These are phyloP conservation scores for Sequoiadendron giganteum DNA, from an alignment of 75 land plant species.

Conservation along the genomic window DNA sequence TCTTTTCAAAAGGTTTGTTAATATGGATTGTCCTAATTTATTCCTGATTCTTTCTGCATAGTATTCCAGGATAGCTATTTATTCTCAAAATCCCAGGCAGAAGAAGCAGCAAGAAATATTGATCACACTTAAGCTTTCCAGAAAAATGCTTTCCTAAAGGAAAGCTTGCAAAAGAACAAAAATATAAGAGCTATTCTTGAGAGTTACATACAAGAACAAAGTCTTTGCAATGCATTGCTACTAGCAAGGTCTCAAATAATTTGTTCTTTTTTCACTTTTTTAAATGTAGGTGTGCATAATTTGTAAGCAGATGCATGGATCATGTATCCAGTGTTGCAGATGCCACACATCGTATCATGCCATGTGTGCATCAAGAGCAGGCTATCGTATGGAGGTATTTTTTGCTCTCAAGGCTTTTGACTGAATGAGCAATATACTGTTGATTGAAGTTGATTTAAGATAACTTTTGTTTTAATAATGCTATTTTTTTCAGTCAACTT, in stretches of 20 bases:
- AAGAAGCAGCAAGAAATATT: not conserved
- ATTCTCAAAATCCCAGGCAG: not conserved
- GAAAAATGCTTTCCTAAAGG: not conserved
- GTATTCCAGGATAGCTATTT: not conserved
- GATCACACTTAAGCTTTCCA: not conserved
- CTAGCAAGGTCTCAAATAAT: not conserved
- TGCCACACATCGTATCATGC: conserved; percentile 87
- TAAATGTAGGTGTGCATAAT: conserved; percentile 59
- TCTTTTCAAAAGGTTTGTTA: conserved; percentile 74
- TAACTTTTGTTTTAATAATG: not conserved
- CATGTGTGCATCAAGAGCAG: conserved; percentile 96
- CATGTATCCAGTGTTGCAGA: conserved; percentile 84
- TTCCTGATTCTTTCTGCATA: not conserved
- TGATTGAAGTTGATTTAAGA: not conserved
- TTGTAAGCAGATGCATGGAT: conserved; percentile 95
- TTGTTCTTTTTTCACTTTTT: not conserved
- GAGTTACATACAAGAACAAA: not conserved
- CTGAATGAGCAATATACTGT: not conserved
- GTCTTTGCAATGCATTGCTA: not conserved
- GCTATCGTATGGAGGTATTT: conserved; percentile 94
- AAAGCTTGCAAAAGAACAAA: not conserved
- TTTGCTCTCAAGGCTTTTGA: not conserved
- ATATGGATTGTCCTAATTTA: not conserved
- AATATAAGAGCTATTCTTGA: not conserved
- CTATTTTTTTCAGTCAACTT: not conserved